Evolutionary conservation across 2,329 filamentous ascomycete species (phyloP), one percentile per base, ranked within the genome.

Genomic region (Fusarium staphyleae): DNA sequence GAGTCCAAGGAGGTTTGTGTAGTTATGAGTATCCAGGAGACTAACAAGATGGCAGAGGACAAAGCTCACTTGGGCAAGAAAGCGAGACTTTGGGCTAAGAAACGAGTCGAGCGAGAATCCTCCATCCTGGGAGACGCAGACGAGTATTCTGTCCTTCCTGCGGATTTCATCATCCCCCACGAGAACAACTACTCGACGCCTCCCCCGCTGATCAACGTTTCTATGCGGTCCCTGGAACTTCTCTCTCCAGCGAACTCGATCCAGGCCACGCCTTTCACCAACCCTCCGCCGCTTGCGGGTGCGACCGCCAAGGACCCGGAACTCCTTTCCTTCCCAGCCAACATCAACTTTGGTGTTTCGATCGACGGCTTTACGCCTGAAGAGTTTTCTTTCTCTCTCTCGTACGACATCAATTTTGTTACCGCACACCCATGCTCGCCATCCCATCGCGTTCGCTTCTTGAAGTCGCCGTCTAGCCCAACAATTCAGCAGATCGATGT

Each of bases 371-470:
- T 75, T 2, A 66, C 71, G 2, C 73, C 75, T 1, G 72, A 77
- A 36, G 72, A 78, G 48, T 62, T 78, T 45, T 75, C 74, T 2
- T 77, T 80, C 44, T 65, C 77, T 1, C 70, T 89, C 9, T 71
- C 73, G 5, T 81, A 85, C 59, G 85, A 88, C 52, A 78, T 87
- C 16, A 81, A 81, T 62, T 88, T 88, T 66, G 82, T 87, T 14
- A 87, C 86, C 1, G 85, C 85, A 0, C 84, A 87, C 60, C 86
- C 86, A 0, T 89, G 86, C 62, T 78, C 82, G 5, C 80, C 82
- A 2, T 84, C 83, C 1, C 77, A 78, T 43, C 77, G 81, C 48
- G 81, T 85, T 3, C 81, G 79, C 56, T 80, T 87, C 48, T 66
- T 87, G 43, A 84, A 82, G 66, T 84, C 83, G 12, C 81, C 83